Percentiles rank a stretch among this genome's conserved stretches.
Conservation (phyloP, 2,329 filamentous ascomycete genomes). For the Zelopaecilomyces penicillatus region DNA sequence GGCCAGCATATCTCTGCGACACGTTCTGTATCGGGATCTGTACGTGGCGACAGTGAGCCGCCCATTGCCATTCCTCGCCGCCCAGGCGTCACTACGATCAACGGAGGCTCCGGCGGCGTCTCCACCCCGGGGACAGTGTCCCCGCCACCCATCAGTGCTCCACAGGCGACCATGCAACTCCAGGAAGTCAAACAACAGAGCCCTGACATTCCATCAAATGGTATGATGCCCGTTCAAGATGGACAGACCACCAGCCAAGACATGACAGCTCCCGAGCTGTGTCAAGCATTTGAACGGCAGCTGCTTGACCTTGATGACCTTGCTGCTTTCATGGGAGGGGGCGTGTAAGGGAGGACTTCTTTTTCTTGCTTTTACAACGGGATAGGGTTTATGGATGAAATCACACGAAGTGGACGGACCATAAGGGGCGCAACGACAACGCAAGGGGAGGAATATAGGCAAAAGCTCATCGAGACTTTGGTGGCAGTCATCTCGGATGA, state of each 20-base stretch:
- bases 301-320: constrained; percentile 53
- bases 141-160: constrained; percentile 26
- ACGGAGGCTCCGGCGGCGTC: constrained; percentile 43
- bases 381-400: constrained; percentile 1
- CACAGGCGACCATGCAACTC: constrained; percentile 16
- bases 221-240: constrained; percentile 22
- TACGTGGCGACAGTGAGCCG: constrained; percentile 44
- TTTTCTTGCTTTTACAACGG: background rate
- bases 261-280: constrained; percentile 52
- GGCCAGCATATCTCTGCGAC: constrained; percentile 23
- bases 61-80: constrained; percentile 33
- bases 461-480: too few species aligned
- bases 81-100: constrained; percentile 38
- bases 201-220: constrained; percentile 24
- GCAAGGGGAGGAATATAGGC: too few species aligned
- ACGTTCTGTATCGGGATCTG: constrained; percentile 31
- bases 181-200: constrained; percentile 29
- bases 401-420: constrained; percentile 1
- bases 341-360: constrained; percentile 32
- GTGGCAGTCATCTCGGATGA: too few species aligned
- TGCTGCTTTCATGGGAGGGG: constrained; percentile 54
- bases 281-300: constrained; percentile 51
- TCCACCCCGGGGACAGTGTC: constrained; percentile 40
- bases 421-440: too few species aligned
- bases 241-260: constrained; percentile 34